Conservation (phyloP, 768 basidiomycete species). For the Termitomyces sp. region DNA sequence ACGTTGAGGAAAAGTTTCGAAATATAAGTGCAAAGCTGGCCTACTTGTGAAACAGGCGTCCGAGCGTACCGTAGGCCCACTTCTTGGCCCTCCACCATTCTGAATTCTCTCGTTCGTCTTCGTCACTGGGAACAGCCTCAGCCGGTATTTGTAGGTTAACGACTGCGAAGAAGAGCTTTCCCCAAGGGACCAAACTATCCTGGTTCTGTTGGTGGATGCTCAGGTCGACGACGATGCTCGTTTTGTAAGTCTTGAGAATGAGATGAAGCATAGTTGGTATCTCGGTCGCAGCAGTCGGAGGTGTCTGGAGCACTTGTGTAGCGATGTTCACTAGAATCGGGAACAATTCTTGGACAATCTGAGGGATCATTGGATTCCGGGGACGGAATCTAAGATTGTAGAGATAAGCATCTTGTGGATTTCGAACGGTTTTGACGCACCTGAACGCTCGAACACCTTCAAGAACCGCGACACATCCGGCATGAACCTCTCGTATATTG, state of each 20-base stretch:
- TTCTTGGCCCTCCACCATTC: conserved; percentile 95
- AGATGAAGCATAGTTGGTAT: conserved; percentile 82
- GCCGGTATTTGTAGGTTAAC: conserved; percentile 67
- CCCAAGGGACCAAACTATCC: conserved; percentile 84
- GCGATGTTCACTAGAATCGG: conserved; percentile 76
- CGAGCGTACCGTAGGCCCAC: conserved; percentile 84
- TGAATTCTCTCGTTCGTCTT: conserved; percentile 68
- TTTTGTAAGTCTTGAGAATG: conserved; percentile 84
- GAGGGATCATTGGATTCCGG: conserved; percentile 50
- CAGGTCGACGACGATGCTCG: conserved; percentile 71
- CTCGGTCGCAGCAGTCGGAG: conserved; percentile 60
- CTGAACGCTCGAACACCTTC: conserved; percentile 77
- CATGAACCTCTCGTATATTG: conserved; percentile 69
- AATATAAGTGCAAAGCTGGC: not conserved
- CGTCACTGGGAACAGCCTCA: conserved; percentile 61
- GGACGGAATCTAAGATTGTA: conserved; percentile 56
- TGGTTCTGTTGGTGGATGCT: conserved; percentile 67
- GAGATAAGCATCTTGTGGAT: not conserved
- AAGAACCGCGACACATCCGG: conserved; percentile 72
- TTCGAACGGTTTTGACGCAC: conserved; percentile 28
- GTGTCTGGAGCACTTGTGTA: conserved; percentile 57
- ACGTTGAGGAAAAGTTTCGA: not conserved
- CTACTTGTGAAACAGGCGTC: conserved; percentile 72
- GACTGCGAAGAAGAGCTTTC: conserved; percentile 72
- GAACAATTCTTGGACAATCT: conserved; percentile 59